A percentile compares a stretch with the other conserved stretches of the same genome.
Evolutionary conservation across 2,329 filamentous ascomycete species (phyloP).

Genomic region (Metarhizium rileyi): DNA sequence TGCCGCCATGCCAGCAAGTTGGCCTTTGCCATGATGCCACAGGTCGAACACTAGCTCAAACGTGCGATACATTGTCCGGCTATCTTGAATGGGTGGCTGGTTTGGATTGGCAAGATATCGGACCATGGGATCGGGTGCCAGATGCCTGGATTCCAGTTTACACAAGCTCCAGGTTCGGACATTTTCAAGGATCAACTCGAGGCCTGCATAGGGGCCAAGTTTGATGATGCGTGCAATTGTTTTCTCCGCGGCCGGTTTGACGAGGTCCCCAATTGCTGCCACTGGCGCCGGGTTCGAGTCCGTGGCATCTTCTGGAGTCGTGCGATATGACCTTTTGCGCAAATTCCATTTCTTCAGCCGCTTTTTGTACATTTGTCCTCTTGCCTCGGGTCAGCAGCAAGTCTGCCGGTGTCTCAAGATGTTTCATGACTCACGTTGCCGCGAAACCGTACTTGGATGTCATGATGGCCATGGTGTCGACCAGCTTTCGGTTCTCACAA

Average conservation of each 20-base stretch:
- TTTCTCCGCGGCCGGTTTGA: conserved; percentile 8
- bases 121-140: conserved; percentile 25
- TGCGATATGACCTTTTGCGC: conserved; percentile 26
- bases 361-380: conserved; percentile 31
- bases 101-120: conserved; percentile 25
- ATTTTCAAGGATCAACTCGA: conserved; percentile 24
- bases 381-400: conserved; percentile 7
- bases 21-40: conserved; percentile 25
- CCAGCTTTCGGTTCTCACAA: conserved; percentile 24
- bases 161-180: conserved; percentile 25
- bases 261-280: not conserved
- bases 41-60: conserved; percentile 29
- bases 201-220: conserved; percentile 16
- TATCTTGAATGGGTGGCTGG: conserved; percentile 26
- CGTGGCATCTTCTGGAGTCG: conserved; percentile 6
- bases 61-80: conserved; percentile 29
- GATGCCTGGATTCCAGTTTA: conserved; percentile 21
- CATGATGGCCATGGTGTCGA: conserved; percentile 26
- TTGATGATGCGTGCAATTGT: conserved; percentile 14
- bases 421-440: conserved; percentile 23
- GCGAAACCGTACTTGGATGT: conserved; percentile 24
- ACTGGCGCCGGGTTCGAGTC: conserved; percentile 6
- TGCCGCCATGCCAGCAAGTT: conserved; percentile 26
- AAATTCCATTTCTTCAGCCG: conserved; percentile 29
- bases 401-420: not conserved